Conservation (phyloP, 23 red algal species). For the Gracilaria vermiculophylla region DNA sequence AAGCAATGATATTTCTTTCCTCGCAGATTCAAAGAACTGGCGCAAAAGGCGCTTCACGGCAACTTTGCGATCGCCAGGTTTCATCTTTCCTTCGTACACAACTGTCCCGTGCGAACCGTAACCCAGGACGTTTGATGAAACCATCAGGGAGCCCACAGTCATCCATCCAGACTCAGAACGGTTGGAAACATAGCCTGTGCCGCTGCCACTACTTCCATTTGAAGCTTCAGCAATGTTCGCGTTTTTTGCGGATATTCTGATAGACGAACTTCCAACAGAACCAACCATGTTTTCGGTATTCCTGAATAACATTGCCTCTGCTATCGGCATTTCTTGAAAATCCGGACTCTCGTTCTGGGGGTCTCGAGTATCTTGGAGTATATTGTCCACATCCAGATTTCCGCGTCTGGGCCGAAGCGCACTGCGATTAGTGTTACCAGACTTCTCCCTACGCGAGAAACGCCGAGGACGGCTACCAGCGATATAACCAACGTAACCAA, state of each 20-base stretch:
- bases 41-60: conserved; percentile 92
- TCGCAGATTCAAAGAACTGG: conserved; percentile 85
- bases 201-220: conserved; percentile 40
- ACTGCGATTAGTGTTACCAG: neutral
- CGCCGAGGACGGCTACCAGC: conserved; percentile 39
- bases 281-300: neutral
- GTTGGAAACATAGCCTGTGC: conserved; percentile 40
- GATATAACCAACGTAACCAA: conserved; percentile 51
- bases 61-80: conserved; percentile 78
- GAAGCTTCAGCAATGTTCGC: neutral
- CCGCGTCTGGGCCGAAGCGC: neutral
- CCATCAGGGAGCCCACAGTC: conserved; percentile 72
- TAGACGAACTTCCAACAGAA: neutral
- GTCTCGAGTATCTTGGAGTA: neutral
- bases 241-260: neutral
- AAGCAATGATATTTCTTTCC: conserved; percentile 89
- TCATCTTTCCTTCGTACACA: conserved; percentile 90
- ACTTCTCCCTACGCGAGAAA: neutral
- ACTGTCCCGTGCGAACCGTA: conserved; percentile 87
- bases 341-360: neutral
- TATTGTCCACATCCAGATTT: neutral
- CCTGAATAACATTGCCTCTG: conserved; percentile 3
- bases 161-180: conserved; percentile 57
- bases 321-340: neutral
- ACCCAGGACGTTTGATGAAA: conserved; percentile 81